A percentile compares a stretch with the other conserved stretches of the same genome.
Evolutionary conservation across 1,139 yeast genomes (phyloP).

Genomic region (Sugiyamaella xylanicola): DNA sequence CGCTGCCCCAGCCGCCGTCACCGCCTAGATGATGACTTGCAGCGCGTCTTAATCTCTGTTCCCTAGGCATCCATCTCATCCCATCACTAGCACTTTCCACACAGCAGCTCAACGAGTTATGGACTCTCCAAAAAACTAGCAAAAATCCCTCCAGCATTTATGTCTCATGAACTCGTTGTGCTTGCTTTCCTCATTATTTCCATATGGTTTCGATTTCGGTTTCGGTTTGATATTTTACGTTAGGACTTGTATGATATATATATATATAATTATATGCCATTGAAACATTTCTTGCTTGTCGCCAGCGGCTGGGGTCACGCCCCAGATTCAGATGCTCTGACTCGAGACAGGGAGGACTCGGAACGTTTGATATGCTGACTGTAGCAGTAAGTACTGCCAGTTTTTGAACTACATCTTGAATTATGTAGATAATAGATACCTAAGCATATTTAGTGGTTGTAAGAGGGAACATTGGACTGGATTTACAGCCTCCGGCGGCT

Average conservation of each 20-base stretch:
- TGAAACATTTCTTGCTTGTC: background rate
- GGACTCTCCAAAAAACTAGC: background rate
- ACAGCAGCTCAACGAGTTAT: background rate
- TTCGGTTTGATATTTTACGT: background rate
- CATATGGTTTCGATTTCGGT: background rate
- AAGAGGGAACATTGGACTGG: too few species aligned
- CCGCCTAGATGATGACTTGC: slow-evolving; percentile 8
- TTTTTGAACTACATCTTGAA: too few species aligned
- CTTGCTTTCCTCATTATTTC: background rate
- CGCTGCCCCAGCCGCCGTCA: slow-evolving; percentile 22
- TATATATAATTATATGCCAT: background rate
- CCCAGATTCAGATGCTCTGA: background rate
- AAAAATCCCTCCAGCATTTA: background rate
- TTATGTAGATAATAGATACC: too few species aligned
- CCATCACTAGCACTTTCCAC: background rate
- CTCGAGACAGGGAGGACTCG: background rate
- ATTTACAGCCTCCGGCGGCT: too few species aligned
- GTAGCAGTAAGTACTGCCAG: too few species aligned
- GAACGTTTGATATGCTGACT: too few species aligned
- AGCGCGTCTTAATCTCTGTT: slow-evolving; percentile 11
- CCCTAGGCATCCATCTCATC: background rate
- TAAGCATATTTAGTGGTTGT: too few species aligned
- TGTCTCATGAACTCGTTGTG: background rate
- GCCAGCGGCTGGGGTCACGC: background rate
- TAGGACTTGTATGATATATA: background rate